Base-by-base conservation (phyloP, 257 asterid genomes). In the Cordia subcordata region DNA sequence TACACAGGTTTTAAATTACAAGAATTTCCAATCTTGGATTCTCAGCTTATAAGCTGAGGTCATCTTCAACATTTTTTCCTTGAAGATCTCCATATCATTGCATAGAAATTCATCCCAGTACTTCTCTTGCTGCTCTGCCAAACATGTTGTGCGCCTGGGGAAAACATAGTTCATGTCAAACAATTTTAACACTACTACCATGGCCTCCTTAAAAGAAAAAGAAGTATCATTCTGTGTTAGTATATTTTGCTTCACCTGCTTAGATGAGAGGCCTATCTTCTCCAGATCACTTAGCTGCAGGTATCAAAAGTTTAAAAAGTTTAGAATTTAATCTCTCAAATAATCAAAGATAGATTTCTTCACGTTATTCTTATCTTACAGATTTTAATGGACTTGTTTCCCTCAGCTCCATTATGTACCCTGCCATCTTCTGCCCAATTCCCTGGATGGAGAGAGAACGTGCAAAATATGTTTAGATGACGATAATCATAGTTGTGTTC, bases 61-160 rank as follows among this genome's bases (percentile, higher is more conserved):
- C n/a, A n/a, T n/a, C n/a, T n/a, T 44, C 35, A 11, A 16, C 19
- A 11, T 42, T 16, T 42, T 16, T 15, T 22, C 13, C 11, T 27
- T 6, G 6, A 27, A 27, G 35, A 27, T 27, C 35, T 27, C 35
- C 6, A 27, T 1, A 27, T 27, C n/a, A 6, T 55, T 18, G 33
- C n/a, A 32, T 13, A 23, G 40, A 49, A 62, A 44, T 57, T 68
- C 69, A 75, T 45, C 75, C 83, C 10, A 91, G 59, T 38, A 85
- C 62, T 55, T 79, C 95, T 56, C 72, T 81, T 44, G 98, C 88
- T 45, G 95, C 93, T 67, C 73, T 84, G 53, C 77, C 84, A 61
- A 88, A 91, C 87, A 91, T 71, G 78, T 82, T 91, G 16, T 82
- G 84, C 49, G 84, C 96, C 98, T 90, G 63, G 50, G 23, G n/a